Conservation (phyloP, 306 rosid genomes). For the Vigna angularis region DNA sequence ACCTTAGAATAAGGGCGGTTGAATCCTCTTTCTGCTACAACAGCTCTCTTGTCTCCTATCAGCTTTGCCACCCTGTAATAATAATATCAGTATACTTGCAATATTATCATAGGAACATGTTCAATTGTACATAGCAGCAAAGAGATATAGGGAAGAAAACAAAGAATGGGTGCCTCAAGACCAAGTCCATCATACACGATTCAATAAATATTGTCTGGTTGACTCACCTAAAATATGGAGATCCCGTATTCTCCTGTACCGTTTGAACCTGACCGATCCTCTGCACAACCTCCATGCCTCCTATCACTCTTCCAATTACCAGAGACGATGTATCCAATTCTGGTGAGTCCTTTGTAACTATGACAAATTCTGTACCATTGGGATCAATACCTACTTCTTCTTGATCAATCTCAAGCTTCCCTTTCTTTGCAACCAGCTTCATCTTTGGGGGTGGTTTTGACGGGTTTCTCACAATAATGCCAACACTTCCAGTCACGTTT, state of each 20-base stretch:
- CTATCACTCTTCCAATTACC: constrained; percentile 59
- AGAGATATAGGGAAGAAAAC: not conserved
- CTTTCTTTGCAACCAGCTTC: constrained; percentile 77
- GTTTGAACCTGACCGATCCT: constrained; percentile 78
- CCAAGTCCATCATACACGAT: constrained; percentile 11
- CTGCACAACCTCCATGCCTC: constrained; percentile 76
- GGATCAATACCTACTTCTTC: constrained; percentile 78
- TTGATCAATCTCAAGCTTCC: constrained; percentile 88
- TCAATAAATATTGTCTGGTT: constrained; percentile 35
- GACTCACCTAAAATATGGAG: constrained; percentile 86
- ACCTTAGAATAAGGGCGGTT: constrained; percentile 83
- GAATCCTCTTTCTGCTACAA: constrained; percentile 89
- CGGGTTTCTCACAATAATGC: constrained; percentile 87
- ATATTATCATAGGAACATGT: not conserved
- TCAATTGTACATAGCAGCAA: constrained; percentile 16
- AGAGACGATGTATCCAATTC: constrained; percentile 66
- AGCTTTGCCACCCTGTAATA: constrained; percentile 84
- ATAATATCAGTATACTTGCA: constrained; percentile 27
- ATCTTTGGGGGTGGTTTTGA: constrained; percentile 73
- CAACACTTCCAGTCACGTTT: constrained; percentile 77
- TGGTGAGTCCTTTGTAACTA: constrained; percentile 69
- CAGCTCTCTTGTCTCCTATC: constrained; percentile 87
- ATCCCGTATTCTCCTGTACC: constrained; percentile 75
- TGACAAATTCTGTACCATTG: constrained; percentile 81
- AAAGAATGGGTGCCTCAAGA: not conserved